These are phyloP conservation scores for Cercophora scortea DNA, from an alignment of 495 filamentous ascomycete species.

Conservation along the genomic window DNA sequence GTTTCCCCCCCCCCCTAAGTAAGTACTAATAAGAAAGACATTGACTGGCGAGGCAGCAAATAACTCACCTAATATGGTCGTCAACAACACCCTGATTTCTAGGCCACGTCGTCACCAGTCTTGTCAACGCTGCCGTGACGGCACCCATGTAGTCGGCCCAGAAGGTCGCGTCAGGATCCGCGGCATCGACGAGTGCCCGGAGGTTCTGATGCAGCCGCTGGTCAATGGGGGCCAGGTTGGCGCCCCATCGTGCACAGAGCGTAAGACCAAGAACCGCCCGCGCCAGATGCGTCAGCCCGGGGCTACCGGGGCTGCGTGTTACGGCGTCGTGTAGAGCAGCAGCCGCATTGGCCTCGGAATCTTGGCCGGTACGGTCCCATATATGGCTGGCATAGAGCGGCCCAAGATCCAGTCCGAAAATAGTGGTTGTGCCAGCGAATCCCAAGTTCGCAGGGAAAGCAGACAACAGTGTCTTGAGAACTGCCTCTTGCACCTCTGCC, in stretches of 20 bases:
- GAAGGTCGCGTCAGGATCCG: constrained; percentile 27
- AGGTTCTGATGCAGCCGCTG: constrained; percentile 30
- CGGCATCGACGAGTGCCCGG: constrained; percentile 21
- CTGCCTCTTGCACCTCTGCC: constrained; percentile 6
- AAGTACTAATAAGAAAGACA: not conserved
- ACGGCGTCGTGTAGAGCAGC: constrained; percentile 67
- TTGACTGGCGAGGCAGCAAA: not conserved
- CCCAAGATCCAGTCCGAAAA: constrained; percentile 34
- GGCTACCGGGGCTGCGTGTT: constrained; percentile 56
- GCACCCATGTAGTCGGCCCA: constrained; percentile 40
- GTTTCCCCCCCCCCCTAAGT: not conserved
- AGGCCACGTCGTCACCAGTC: constrained; percentile 26
- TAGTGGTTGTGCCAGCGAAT: constrained; percentile 40
- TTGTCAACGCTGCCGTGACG: constrained; percentile 25
- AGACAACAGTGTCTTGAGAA: constrained; percentile 44
- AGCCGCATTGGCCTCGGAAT: constrained; percentile 47
- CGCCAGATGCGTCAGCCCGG: constrained; percentile 65
- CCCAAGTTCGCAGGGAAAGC: constrained; percentile 42
- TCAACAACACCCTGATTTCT: constrained; percentile 11
- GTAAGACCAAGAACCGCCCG: constrained; percentile 65
- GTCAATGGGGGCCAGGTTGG: constrained; percentile 48
- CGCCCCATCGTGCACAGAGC: constrained; percentile 71
- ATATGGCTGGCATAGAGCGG: constrained; percentile 33
- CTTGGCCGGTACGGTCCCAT: constrained; percentile 38
- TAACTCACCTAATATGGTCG: constrained; percentile 24